These are phyloP conservation scores for Mortierella sp. DNA, from an alignment of 371 early-diverging fungal species.

Conservation along the genomic window DNA sequence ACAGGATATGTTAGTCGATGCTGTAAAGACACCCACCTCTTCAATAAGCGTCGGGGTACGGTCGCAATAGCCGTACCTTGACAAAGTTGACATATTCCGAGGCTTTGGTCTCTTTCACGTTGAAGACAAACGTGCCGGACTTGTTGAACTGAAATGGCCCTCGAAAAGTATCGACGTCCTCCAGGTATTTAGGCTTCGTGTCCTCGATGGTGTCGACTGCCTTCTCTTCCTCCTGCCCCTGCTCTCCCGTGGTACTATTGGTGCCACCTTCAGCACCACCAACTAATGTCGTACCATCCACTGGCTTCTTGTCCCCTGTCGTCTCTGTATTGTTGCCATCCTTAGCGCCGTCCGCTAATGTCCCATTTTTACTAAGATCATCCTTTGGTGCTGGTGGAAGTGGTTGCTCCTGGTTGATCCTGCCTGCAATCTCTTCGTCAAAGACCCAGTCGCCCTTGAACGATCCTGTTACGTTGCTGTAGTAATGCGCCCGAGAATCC, in stretches of 20 bases:
- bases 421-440: slow-evolving; percentile 13
- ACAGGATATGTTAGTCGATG: background rate
- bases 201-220: slow-evolving; percentile 37
- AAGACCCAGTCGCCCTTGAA: slow-evolving; percentile 66
- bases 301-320: background rate
- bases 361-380: slow-evolving; percentile 27
- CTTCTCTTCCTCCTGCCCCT: slow-evolving; percentile 5
- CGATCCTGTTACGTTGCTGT: slow-evolving; percentile 75
- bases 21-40: too few species aligned
- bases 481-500: slow-evolving; percentile 61
- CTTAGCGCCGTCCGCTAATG: slow-evolving; percentile 9
- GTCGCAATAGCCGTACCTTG: slow-evolving; percentile 52
- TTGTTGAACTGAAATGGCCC: slow-evolving; percentile 47
- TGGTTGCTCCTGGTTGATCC: slow-evolving; percentile 37
- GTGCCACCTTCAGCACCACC: background rate
- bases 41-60: too few species aligned
- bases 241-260: slow-evolving; percentile 6
- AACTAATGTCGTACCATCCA: background rate
- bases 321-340: background rate
- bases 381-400: slow-evolving; percentile 44
- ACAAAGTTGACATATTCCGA: slow-evolving; percentile 67
- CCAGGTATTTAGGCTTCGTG: slow-evolving; percentile 32
- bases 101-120: slow-evolving; percentile 64
- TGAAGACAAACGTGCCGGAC: slow-evolving; percentile 62
- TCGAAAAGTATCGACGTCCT: slow-evolving; percentile 37